phyloP scores from a whole-genome alignment of 2,329 filamentous ascomycete genomes.

The Penicillium olsonii region DNA sequence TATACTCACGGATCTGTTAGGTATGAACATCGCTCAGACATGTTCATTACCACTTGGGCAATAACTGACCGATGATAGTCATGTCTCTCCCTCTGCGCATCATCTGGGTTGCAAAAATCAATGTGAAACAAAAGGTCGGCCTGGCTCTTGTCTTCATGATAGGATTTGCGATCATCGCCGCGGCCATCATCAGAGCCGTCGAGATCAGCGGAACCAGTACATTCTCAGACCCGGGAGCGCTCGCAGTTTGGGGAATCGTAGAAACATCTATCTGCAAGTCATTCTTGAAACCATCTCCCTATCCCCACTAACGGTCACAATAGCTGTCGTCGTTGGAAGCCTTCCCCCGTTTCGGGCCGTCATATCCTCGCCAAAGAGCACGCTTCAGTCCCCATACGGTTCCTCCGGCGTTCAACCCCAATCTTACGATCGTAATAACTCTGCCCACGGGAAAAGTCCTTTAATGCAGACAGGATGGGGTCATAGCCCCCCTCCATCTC shows the following conservation, averaged over 20 bases:
- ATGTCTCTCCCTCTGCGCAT: constrained; percentile 33
- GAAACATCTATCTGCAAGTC: constrained; percentile 22
- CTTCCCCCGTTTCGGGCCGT: constrained; percentile 21
- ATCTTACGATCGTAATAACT: constrained; percentile 6
- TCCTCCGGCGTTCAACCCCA: not conserved
- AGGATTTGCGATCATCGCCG: constrained; percentile 25
- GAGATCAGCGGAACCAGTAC: constrained; percentile 22
- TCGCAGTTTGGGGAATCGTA: constrained; percentile 22
- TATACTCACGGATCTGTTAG: constrained; percentile 26
- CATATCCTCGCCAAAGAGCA: constrained; percentile 8
- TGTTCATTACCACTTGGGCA: not conserved
- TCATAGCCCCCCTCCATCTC: constrained; percentile 2
- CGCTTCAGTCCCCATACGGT: not conserved
- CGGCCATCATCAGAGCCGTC: constrained; percentile 30
- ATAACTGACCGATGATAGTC: constrained; percentile 26
- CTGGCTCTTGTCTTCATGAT: constrained; percentile 31
- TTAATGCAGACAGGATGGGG: constrained; percentile 5
- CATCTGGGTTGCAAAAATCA: constrained; percentile 29
- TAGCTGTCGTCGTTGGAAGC: constrained; percentile 21
- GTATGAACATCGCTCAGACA: constrained; percentile 16
- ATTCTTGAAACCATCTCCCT: not conserved
- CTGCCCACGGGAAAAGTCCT: not conserved
- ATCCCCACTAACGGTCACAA: not conserved
- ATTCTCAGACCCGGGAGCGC: constrained; percentile 20
- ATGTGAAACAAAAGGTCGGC: constrained; percentile 27